Evolutionary conservation across 2,329 filamentous ascomycete genomes (phyloP), one percentile per base, ranked within the genome.

Genomic region (Keithomyces neogunnii): DNA sequence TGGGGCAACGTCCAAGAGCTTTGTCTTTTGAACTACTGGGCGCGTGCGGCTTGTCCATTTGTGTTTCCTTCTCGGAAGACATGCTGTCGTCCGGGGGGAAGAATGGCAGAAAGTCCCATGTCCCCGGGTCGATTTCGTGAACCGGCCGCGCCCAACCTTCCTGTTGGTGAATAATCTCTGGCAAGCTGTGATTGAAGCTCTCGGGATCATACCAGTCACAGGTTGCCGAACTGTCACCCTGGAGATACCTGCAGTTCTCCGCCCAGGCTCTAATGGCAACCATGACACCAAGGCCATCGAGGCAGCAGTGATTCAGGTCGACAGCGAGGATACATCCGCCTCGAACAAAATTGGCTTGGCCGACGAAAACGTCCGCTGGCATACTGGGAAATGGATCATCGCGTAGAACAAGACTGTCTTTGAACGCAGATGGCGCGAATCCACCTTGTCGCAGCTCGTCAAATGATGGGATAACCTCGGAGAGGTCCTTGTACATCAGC

Each of bases 261-360:
- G 65, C 62, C 63, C 63, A 66, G 1, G 57, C 63, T 31, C 56
- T 60, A 29, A 66, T 52, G 3, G 61, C 57, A 0, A 59, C 52
- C 40, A 66, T 60, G 44, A 58, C 62, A 3, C 63, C 65, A 6
- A 62, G 50, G 13, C 61, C 64, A 29, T 67, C 64, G 10, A 63
- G 47, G 6, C 57, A 61, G n/a, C 49, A 54, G 28, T 63, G 63
- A 45, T 61, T 60, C 29, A 63, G 49, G 28, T 61, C 56, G 4
- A 55, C 51, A 3, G 61, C 61, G 6, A 66, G 53, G 3, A 66
- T 55, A 36, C 63, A 66, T 0, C 63, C 65, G 2, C 64, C 64
- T 2, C 55, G 39, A 36, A 66, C 56, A 43, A 66, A 66, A 35
- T 66, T 67, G 13, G 58, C 64, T 35, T 66, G 64, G 1, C 56